phyloP scores from a whole-genome alignment of 306 rosid species.

The Begonia masoniana region DNA sequence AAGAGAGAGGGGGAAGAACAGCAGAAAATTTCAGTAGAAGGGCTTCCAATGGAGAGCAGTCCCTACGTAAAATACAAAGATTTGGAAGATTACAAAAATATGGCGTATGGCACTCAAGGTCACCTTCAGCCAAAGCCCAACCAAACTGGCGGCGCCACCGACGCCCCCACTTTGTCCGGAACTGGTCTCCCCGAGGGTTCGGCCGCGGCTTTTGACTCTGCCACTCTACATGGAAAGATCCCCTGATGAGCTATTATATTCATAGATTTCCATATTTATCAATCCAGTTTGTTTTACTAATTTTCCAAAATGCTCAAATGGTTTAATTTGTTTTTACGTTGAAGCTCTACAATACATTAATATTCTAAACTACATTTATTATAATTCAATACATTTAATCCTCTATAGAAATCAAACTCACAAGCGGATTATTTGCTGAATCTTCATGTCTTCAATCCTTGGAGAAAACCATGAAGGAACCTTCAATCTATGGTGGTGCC shows the following conservation, averaged over 20 bases:
- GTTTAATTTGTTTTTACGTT: too few species aligned
- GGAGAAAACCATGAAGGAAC: too few species aligned
- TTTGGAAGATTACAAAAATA: constrained; percentile 11
- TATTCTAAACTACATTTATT: too few species aligned
- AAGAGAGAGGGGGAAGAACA: constrained; percentile 1
- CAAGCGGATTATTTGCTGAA: too few species aligned
- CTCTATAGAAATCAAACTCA: too few species aligned
- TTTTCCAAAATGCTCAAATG: too few species aligned
- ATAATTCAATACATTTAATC: too few species aligned
- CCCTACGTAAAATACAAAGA: constrained; percentile 14
- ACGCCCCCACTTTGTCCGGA: constrained; percentile 16
- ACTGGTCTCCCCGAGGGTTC: constrained; percentile 8
- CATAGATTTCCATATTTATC: not conserved
- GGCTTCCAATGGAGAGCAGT: constrained; percentile 11
- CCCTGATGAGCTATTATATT: not conserved
- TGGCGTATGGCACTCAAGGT: constrained; percentile 7
- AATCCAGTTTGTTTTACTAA: not conserved
- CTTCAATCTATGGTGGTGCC: too few species aligned
- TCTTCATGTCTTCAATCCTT: too few species aligned
- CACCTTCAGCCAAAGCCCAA: constrained; percentile 8
- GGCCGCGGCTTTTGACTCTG: constrained; percentile 1
- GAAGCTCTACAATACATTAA: too few species aligned
- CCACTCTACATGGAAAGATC: constrained; percentile 6
- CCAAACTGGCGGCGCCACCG: constrained; percentile 10
- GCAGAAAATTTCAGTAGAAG: not conserved